Evolutionary conservation across 129 eudicot genomes (phyloP), one percentile per base, ranked within the genome.

Genomic region (Oenanthe sinensis): DNA sequence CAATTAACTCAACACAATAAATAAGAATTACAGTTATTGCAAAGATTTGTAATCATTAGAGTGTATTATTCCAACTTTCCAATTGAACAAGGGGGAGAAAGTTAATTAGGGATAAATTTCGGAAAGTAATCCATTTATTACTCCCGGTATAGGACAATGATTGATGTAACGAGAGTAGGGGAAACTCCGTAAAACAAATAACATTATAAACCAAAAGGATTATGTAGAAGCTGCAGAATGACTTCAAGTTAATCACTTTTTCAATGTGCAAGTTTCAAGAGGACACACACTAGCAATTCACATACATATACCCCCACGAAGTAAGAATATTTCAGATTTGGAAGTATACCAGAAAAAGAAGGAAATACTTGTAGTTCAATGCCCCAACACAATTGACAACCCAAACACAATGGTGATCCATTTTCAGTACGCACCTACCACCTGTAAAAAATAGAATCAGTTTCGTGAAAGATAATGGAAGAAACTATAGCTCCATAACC

Each of bases 331-430:
- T 74, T 45, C 50, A 74, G 47, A 19, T 68, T 42, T 22, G 3
- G 3, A 69, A 45, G 44, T 30, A 65, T 92, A 96, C 99, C 95
- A 96, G 82, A 82, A 96, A 96, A 81, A 96, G 99, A 88, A 96
- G 99, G 81, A 96, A 96, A 82, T 96, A 90, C 88, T 96, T 96
- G 93, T 96, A 96, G 91, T 96, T 96, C 83, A 92, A 82, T 71
- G 97, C 99, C 75, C 99, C 99, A 47, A 96, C 99, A 84, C 99
- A 96, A 80, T 96, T 96, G 70, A 96, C 99, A 81, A 92, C 99
- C 99, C 99, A 96, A 80, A 96, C 99, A 77, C 99, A 96, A 85
- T 96, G 99, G 86, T 96, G 99, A 85, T 96, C 99, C 99, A 96
- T 96, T 78, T 96, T 96, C 74, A 96, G 87, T 48, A 92, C 91